Evolutionary conservation across 805 yeast genomes (phyloP), one percentile per base, ranked within the genome.

Genomic region (Kodamaea hsintzibuensis): DNA sequence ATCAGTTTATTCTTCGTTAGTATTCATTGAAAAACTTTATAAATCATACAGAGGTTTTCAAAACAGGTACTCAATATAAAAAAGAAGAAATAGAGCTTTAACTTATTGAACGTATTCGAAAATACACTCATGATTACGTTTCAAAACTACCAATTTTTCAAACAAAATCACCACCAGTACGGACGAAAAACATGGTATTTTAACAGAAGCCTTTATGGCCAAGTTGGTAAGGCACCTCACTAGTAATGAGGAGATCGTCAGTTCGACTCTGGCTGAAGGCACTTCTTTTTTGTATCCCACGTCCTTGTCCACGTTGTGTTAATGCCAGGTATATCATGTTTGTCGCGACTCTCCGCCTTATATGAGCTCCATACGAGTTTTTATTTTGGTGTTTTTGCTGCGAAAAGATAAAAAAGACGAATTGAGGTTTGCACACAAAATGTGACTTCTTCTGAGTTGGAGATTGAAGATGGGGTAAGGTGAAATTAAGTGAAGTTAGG

Each of bases 191-290:
- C 10, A 16, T 9, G 22, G 13, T 14, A 39, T 14, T 39, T 18
- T 17, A 16, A 18, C 13, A 42, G 45, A 42, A 42, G 45, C 45
- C 45, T 42, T 18, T 42, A 42, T 42, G 45, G 45, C 45, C 45
- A 42, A 42, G 45, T 42, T 42, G 45, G 45, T 42, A 42, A 42
- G 45, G 45, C 45, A 42, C 45, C 45, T 42, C 45, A 42, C 45
- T 42, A 42, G 45, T 42, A 42, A 42, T 42, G 45, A 42, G 45
- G 45, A 42, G 45, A 42, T 42, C 45, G 45, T 42, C 45, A 42
- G 45, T 42, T 42, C 45, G 45, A 42, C 19, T 42, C 45, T 42
- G 45, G 45, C 45, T 42, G 45, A 22, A 42, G 45, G 45, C 45
- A 42, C 45, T 42, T 42, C 25, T 42, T 17, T 42, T 17, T 42